phyloP scores from a whole-genome alignment of 176 grass and related monocot genomes.

The Aechmea fasciata region DNA sequence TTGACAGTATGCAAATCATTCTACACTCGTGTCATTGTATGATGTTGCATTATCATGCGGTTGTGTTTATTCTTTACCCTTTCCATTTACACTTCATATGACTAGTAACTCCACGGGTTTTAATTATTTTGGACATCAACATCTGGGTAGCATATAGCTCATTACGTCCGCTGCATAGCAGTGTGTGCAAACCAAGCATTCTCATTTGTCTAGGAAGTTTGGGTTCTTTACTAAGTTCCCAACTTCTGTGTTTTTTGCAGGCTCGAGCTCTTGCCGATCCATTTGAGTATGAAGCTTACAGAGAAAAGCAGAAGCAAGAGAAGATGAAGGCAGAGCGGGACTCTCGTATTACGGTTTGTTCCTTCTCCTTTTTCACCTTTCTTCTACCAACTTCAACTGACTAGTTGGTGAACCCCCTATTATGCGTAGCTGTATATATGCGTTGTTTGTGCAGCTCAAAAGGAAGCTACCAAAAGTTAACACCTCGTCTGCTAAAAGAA shows the following conservation, averaged over 20 bases:
- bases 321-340: conserved; percentile 50
- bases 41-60: no score
- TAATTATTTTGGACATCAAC: no score
- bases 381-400: neutral
- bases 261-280: conserved; percentile 43
- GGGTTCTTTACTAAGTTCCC: neutral
- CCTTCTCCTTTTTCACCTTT: conserved; percentile 9
- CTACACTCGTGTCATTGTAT: neutral
- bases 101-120: no score
- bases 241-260: conserved; percentile 26
- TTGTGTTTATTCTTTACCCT: no score
- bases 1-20: neutral
- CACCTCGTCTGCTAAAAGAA: conserved; percentile 29
- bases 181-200: no score
- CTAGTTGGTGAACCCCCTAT: neutral
- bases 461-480: conserved; percentile 80
- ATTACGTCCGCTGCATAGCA: no score
- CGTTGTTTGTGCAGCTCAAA: conserved; percentile 33
- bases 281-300: conserved; percentile 38
- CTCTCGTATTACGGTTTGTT: conserved; percentile 65
- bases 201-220: neutral
- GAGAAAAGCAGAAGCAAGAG: conserved; percentile 44
- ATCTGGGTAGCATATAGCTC: no score
- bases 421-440: neutral
- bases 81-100: no score